Conservation (phyloP, 2,329 filamentous ascomycete species). For the Tolypocladium paradoxum region DNA sequence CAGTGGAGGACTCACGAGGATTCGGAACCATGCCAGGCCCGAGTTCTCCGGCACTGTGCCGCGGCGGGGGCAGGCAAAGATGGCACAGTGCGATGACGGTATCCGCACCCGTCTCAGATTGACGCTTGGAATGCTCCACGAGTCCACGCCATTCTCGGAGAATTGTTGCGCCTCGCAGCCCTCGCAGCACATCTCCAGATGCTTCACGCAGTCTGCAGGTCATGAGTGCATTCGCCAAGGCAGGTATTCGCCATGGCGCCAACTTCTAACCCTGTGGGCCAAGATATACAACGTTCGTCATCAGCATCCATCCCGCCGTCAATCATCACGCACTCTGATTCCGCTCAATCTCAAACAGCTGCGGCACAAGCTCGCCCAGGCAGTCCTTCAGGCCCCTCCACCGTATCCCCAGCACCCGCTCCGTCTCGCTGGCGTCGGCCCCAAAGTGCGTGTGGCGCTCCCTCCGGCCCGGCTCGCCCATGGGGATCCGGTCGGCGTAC, state of each 20-base stretch:
- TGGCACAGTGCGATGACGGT: not conserved
- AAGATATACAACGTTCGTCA: not conserved
- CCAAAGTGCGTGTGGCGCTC: slow-evolving; percentile 26
- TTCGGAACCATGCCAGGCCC: not conserved
- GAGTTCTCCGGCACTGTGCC: not conserved
- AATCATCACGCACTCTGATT: too few relatives aligned
- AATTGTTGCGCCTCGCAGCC: too few relatives aligned
- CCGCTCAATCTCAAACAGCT: slow-evolving; percentile 14
- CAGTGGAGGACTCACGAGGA: too few relatives aligned
- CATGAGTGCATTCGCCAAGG: not conserved
- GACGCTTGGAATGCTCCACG: too few relatives aligned
- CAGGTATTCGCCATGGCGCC: not conserved
- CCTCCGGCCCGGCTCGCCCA: slow-evolving; percentile 19
- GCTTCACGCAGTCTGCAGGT: too few relatives aligned
- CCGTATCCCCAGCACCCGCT: slow-evolving; percentile 38
- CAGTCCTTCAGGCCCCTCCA: slow-evolving; percentile 38
- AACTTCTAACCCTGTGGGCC: not conserved
- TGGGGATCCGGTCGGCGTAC: slow-evolving; percentile 19
- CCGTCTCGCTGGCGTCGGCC: slow-evolving; percentile 38
- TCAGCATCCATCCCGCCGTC: not conserved
- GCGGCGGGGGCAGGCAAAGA: not conserved
- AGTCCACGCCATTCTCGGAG: too few relatives aligned
- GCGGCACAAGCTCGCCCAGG: slow-evolving; percentile 37
- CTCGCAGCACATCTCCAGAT: too few relatives aligned
- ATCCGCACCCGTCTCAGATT: not conserved